These are phyloP conservation scores for Rhizopus sp. DNA, from an alignment of 371 early-diverging fungal species.

Conservation along the genomic window DNA sequence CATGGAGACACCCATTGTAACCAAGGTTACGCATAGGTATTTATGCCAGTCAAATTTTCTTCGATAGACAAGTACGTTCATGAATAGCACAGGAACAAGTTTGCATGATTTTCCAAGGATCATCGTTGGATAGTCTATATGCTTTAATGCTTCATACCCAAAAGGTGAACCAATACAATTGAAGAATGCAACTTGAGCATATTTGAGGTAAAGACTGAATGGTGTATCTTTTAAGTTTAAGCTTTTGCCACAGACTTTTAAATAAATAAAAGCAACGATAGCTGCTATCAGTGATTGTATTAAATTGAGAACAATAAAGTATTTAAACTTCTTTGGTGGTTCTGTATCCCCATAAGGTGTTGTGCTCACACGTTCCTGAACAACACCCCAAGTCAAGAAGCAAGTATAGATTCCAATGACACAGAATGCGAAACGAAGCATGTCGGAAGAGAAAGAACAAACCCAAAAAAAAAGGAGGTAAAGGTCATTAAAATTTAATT, in stretches of 20 bases:
- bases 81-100: constrained; percentile 94
- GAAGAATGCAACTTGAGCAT: constrained; percentile 77
- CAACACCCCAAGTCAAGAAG: constrained; percentile 94
- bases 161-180: constrained; percentile 87
- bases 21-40: constrained; percentile 81
- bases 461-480: background rate
- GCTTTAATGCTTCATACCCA: constrained; percentile 90
- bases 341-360: constrained; percentile 70
- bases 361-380: constrained; percentile 92
- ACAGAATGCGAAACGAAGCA: constrained; percentile 74
- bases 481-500: background rate
- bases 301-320: constrained; percentile 88
- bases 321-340: constrained; percentile 73
- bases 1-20: constrained; percentile 88
- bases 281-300: constrained; percentile 83
- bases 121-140: constrained; percentile 97
- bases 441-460: constrained; percentile 11
- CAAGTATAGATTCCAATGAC: constrained; percentile 91
- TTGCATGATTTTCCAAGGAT: constrained; percentile 98
- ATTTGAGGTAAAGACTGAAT: constrained; percentile 52
- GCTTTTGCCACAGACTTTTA: constrained; percentile 51
- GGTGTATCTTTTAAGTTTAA: constrained; percentile 43
- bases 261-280: constrained; percentile 73
- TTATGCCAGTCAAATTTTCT: constrained; percentile 82
- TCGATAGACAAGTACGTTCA: constrained; percentile 92